Evolutionary conservation across 106 monocot genomes (phyloP), one percentile per base, ranked within the genome.

Genomic region (Narthecium ossifragum): DNA sequence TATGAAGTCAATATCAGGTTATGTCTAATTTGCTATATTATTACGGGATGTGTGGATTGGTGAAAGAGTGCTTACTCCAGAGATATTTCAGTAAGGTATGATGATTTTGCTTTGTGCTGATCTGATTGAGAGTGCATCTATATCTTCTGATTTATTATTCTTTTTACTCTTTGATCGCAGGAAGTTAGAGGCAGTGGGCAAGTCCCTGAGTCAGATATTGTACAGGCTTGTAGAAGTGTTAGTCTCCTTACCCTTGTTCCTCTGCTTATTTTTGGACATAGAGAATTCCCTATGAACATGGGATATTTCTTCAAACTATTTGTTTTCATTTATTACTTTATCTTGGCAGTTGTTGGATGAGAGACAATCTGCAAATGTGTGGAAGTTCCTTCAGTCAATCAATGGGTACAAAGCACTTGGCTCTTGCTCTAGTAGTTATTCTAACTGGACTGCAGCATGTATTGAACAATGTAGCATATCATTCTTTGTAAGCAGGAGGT

Each of bases 71-170:
- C 40, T 54, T 91, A 53, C 79, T 85, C 27, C 85, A 85, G 48
- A 61, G 90, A 11, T 91, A 91, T 31, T 91, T 91, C 28, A 82
- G 90, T 56, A 91, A 91, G 82, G 90, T 89, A 59, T 26, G 2
- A 26, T 4, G 5, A 26, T 7, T 34, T 52, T 10, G 25, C 6
- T 12, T 12, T 41, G 24, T 6, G 14, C 31, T 8, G 3, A 3
- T 6, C 12, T 20, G 29, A 4, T 20, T 55, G n/a, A n/a, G 4
- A 30, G 6, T 18, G 11, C 8, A 37, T 54, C 33, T 29, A 15
- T 26, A 41, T 28, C 36, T 2, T 31, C 15, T 9, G 15, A 45
- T 34, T 29, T 26, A 18, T 57, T 63, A 25, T 26, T 8, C 6
- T 38, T 25, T 12, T n/a, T 41, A 6, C 12, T 25, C 23, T 30